Evolutionary conservation across 352 stramenopile species (phyloP).

Genomic region (Sclerospora graminicola): DNA sequence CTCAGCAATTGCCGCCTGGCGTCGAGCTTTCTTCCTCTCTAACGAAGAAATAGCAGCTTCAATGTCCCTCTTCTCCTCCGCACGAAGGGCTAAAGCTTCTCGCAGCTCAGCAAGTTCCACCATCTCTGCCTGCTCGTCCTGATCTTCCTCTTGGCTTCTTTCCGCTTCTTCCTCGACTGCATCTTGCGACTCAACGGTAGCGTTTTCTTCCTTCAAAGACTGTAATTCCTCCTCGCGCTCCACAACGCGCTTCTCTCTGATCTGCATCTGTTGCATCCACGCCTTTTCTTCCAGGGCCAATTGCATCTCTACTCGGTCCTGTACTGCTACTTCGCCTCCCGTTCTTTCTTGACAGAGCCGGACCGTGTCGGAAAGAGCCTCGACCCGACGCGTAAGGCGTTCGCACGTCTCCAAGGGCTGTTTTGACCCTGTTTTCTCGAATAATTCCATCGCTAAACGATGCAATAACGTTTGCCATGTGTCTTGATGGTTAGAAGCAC

Average conservation of each 20-base stretch:
- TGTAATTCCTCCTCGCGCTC: conserved; percentile 46
- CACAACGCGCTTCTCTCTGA: conserved; percentile 31
- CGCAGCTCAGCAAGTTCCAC: conserved; percentile 26
- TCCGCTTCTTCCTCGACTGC: conserved; percentile 6
- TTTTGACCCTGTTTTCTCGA: conserved; percentile 3
- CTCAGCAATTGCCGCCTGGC: neutral
- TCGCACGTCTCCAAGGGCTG: conserved; percentile 18
- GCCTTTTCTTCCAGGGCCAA: conserved; percentile 40
- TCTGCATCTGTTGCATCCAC: conserved; percentile 54
- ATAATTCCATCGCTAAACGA: conserved; percentile 15
- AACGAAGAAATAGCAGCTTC: conserved; percentile 42
- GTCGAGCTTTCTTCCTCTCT: conserved; percentile 28
- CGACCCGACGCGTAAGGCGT: conserved; percentile 26
- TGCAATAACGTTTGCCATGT: conserved; percentile 24
- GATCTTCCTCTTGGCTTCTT: neutral
- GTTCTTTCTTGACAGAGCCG: conserved; percentile 25
- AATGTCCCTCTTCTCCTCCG: conserved; percentile 54
- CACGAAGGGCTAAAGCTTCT: conserved; percentile 36
- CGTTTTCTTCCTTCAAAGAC: conserved; percentile 26
- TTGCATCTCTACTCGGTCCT: conserved; percentile 46
- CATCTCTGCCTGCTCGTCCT: conserved; percentile 16
- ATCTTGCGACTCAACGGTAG: conserved; percentile 4
- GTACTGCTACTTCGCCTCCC: conserved; percentile 31
- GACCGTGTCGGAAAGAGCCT: conserved; percentile 31
- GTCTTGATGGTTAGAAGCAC: conserved; percentile 2